Conservation (phyloP, 164 flowering plant species). For the Tetrastigma voinierianum region DNA sequence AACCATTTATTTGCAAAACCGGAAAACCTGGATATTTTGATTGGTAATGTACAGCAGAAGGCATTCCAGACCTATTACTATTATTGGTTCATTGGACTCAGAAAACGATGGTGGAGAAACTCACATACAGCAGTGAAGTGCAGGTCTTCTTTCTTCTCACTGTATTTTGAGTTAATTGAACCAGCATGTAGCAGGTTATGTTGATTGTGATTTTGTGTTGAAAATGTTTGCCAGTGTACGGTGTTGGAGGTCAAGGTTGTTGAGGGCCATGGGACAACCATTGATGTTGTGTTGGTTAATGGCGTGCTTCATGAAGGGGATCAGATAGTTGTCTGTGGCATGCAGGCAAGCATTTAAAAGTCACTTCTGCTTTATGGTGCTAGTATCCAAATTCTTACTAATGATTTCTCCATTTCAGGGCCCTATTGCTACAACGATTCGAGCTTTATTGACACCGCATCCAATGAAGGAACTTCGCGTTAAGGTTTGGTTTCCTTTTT, state of each 20-base stretch:
- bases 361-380: neutral
- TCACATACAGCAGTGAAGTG: slow-evolving; percentile 73
- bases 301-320: slow-evolving; percentile 98
- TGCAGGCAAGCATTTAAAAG: slow-evolving; percentile 60
- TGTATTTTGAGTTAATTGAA: neutral
- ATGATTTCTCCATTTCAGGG: slow-evolving; percentile 52
- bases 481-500: slow-evolving; percentile 54
- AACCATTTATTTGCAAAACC: neutral
- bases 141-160: slow-evolving; percentile 47
- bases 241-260: slow-evolving; percentile 97
- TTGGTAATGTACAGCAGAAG: slow-evolving; percentile 69
- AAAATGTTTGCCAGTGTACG: slow-evolving; percentile 67
- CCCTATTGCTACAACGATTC: slow-evolving; percentile 82
- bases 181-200: neutral
- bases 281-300: slow-evolving; percentile 95
- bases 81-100: slow-evolving; percentile 87
- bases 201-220: slow-evolving; percentile 4
- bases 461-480: slow-evolving; percentile 98
- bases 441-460: slow-evolving; percentile 96
- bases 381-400: neutral
- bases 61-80: slow-evolving; percentile 85
- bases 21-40: neutral
- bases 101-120: slow-evolving; percentile 91
- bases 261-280: slow-evolving; percentile 97
- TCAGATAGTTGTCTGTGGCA: slow-evolving; percentile 96